A percentile compares a stretch with the other conserved stretches of the same genome.
phyloP scores from a whole-genome alignment of 441 rosid genomes.

The Brassica balearica region DNA sequence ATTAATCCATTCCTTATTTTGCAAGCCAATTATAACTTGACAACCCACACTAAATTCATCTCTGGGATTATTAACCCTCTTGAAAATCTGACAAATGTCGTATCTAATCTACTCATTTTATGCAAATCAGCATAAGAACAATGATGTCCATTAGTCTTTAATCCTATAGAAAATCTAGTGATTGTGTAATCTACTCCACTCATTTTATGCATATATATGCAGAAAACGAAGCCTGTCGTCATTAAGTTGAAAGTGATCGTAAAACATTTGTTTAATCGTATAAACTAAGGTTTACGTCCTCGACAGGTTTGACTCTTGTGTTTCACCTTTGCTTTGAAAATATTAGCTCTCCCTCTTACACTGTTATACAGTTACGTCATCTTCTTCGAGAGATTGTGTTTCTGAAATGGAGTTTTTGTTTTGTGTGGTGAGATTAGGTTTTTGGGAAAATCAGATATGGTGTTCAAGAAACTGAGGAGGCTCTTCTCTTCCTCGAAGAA shows the following conservation, averaged over 20 bases:
- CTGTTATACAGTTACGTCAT: background rate
- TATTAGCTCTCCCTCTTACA: background rate
- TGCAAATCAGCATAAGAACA: background rate
- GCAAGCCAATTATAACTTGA: background rate
- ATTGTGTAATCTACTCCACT: background rate
- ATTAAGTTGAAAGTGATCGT: background rate
- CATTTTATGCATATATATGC: background rate
- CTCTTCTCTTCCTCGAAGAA: conserved; percentile 77
- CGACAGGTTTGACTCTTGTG: background rate
- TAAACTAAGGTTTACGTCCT: background rate
- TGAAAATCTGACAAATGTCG: background rate
- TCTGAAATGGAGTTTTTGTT: background rate
- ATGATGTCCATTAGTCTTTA: background rate
- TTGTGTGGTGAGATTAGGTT: background rate
- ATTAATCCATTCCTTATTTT: background rate
- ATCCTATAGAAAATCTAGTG: conserved; percentile 6
- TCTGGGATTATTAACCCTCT: background rate
- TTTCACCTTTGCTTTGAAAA: background rate
- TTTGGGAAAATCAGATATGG: conserved; percentile 47
- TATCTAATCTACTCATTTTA: background rate
- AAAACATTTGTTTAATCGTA: background rate
- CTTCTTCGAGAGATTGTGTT: background rate
- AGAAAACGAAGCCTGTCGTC: background rate
- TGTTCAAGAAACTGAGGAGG: conserved; percentile 71
- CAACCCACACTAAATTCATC: background rate